Evolutionary conservation across 1,284 basidiomycete genomes (phyloP), one percentile per base, ranked within the genome.

Genomic region (Pholiota adiposa): DNA sequence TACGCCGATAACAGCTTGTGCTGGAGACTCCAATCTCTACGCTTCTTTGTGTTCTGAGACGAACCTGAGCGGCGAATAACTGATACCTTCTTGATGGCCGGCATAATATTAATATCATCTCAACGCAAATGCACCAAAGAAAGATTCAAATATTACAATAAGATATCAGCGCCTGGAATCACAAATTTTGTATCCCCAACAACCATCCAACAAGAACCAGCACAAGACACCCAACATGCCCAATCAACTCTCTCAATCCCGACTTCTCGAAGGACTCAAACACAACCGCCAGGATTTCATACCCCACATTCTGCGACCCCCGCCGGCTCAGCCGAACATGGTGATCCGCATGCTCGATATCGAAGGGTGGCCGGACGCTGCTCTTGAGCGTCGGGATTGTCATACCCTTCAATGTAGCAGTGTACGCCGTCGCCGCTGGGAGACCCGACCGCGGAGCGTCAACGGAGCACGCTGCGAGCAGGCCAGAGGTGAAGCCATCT

Each of bases 401-500:
- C 52, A 60, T 62, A 8, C 54, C 56, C 11, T 54, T 43, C 9
- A 59, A 38, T 7, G 51, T 49, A 43, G 58, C 51, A 16, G 64
- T 63, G 25, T 48, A 49, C 9, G 62, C 49, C 16, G 55, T 61
- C 3, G 60, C 43, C 19, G 41, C 51, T 16, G 58, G 65, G 43
- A 64, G 54, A 33, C 58, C 38, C 27, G 64, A 57, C 44, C 60
- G 63, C 12, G 63, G 63, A 40, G 64, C 67, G 48, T 70, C 70
- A 6, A 72, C 51, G 1, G 71, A 69, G 50, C 70, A 71, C 0
- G 69, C 70, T 5, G 71, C 69, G 4, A 73, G 60, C 12, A 89
- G 70, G 2, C 87, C 86, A 1, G 84, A 85, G 0, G 89, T 83
- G 73, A 93, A 93, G 3, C 90, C 92, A 67, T 94, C 92, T 74